Evolutionary conservation across 768 basidiomycete species (phyloP).

Genomic region (Chalciporus pseudorubinellus): DNA sequence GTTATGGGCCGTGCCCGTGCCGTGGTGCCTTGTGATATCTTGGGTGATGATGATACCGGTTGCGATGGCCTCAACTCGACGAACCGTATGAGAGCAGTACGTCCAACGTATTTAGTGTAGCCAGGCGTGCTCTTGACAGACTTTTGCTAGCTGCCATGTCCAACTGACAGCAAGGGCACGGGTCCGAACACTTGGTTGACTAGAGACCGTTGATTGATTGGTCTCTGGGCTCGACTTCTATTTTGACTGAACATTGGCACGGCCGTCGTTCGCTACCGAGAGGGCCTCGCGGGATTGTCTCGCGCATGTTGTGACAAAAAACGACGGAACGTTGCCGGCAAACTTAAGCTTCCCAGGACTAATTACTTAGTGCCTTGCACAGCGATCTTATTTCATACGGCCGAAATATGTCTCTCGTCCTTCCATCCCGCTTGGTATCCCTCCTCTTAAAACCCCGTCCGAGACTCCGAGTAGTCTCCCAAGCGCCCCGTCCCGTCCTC

Average conservation of each 20-base stretch:
- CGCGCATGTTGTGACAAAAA: conserved; percentile 26
- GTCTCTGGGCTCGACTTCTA: conserved; percentile 17
- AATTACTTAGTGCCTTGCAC: conserved; percentile 34
- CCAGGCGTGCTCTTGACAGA: neutral
- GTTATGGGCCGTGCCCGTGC: conserved; percentile 15
- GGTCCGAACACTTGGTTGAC: conserved; percentile 7
- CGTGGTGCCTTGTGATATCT: neutral
- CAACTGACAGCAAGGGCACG: conserved; percentile 2
- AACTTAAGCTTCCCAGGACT: conserved; percentile 35
- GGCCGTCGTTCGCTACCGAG: conserved; percentile 39
- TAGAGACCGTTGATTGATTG: neutral
- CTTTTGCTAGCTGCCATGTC: neutral
- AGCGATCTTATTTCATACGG: conserved; percentile 35
- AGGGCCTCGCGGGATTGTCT: conserved; percentile 31
- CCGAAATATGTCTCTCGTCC: neutral
- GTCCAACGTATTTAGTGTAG: neutral
- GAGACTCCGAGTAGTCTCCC: neutral
- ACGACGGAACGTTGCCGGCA: conserved; percentile 32
- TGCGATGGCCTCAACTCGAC: conserved; percentile 12
- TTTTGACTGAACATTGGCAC: conserved; percentile 10
- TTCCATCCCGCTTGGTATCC: conserved; percentile 2
- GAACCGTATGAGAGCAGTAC: neutral
- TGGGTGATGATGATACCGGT: conserved; percentile 18
- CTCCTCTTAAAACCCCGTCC: conserved; percentile 24
- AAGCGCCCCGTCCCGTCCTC: neutral